These are phyloP conservation scores for Coemansia furcata DNA, from an alignment of 192 early-diverging fungal genomes.

Conservation along the genomic window DNA sequence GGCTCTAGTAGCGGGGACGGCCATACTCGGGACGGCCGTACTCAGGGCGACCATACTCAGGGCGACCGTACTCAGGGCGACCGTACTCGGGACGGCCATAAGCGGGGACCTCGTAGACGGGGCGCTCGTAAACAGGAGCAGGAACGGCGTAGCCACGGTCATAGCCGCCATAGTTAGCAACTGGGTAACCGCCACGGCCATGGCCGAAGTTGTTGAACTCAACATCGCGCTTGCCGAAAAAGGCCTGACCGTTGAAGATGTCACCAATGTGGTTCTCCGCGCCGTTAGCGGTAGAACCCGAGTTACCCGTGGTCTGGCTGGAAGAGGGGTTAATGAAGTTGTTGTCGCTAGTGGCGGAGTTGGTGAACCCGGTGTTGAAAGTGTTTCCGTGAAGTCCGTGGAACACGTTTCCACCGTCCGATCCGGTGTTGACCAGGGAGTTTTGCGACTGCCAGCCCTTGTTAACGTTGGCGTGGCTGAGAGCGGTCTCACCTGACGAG, in stretches of 20 bases:
- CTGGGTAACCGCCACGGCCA: no score
- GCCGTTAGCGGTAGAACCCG: conserved; percentile 23
- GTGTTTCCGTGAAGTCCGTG: conserved; percentile 19
- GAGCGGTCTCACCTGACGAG: conserved; percentile 27
- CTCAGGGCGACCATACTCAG: background rate
- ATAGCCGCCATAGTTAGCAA: background rate
- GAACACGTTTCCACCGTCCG: conserved; percentile 34
- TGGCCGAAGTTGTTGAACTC: conserved; percentile 26
- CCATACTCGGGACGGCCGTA: background rate
- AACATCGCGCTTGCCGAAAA: conserved; percentile 18
- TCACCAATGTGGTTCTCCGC: conserved; percentile 25
- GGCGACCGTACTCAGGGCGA: background rate
- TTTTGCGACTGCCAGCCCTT: conserved; percentile 42
- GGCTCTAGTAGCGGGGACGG: background rate
- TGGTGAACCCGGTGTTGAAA: conserved; percentile 19
- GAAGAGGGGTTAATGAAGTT: conserved; percentile 27
- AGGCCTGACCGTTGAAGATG: background rate
- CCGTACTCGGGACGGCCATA: conserved; percentile 8
- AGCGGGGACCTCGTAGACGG: conserved; percentile 1
- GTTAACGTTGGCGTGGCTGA: conserved; percentile 48
- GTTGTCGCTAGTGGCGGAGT: conserved; percentile 23
- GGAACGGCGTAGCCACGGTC: conserved; percentile 1
- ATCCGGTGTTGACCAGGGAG: conserved; percentile 25
- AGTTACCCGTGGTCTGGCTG: conserved; percentile 13
- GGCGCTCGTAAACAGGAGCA: conserved; percentile 9